A percentile compares a stretch with the other conserved stretches of the same genome.
Conservation (phyloP, 1,139 yeast species). For the Kurtzmaniella quercitrusa region DNA sequence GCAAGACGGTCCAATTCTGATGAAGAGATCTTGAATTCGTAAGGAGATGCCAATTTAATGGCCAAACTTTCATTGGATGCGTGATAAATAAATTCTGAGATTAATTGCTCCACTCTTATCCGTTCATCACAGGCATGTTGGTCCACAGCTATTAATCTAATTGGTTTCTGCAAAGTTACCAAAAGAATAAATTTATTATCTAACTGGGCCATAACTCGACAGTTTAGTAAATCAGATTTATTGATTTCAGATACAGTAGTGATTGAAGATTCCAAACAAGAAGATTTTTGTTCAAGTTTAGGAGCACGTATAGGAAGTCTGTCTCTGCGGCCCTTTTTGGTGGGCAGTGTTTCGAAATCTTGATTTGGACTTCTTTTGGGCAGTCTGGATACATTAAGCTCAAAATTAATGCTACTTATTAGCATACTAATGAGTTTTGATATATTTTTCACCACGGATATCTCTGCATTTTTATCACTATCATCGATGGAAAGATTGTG, state of each 20-base stretch:
- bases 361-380: background rate
- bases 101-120: conserved; percentile 47
- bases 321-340: background rate
- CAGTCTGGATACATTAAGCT: background rate
- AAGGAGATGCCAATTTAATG: conserved; percentile 12
- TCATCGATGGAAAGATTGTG: background rate
- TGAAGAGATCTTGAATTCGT: conserved; percentile 17
- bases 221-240: conserved; percentile 4
- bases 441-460: background rate
- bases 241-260: background rate
- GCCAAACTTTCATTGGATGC: conserved; percentile 9
- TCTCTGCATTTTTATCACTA: background rate
- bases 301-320: background rate
- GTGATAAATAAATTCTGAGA: conserved; percentile 27
- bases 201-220: conserved; percentile 43
- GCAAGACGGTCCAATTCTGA: conserved; percentile 28
- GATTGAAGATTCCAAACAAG: background rate
- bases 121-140: conserved; percentile 84
- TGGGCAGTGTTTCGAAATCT: background rate
- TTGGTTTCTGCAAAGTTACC: conserved; percentile 2
- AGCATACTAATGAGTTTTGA: background rate
- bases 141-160: conserved; percentile 46
- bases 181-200: conserved; percentile 56
- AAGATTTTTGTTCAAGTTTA: background rate
- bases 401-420: background rate